Conservation (phyloP, 192 early-diverging fungal genomes). For the Coemansia sp. region DNA sequence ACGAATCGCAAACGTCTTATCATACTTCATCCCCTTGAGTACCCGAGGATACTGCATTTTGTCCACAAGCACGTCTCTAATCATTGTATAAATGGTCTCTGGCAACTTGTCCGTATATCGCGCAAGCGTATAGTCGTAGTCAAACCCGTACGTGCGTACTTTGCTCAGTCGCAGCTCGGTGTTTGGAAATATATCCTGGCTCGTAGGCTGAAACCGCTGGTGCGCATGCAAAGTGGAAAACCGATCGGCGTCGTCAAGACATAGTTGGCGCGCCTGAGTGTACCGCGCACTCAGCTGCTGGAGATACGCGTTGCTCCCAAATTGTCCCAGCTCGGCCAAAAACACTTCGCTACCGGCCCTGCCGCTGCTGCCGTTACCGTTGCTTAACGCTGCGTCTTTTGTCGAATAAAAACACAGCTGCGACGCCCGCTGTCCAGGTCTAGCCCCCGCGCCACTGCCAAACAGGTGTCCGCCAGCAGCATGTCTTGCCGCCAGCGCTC, state of each 20-base stretch:
- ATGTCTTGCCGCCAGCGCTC: not conserved
- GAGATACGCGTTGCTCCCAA: constrained; percentile 3
- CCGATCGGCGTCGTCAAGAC: constrained; percentile 26
- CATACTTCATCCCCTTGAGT: constrained; percentile 51
- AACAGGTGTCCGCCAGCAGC: not conserved
- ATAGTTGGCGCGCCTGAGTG: constrained; percentile 22
- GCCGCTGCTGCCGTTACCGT: not conserved
- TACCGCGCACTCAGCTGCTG: constrained; percentile 25
- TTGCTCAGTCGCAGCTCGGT: constrained; percentile 58
- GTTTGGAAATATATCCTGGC: constrained; percentile 57
- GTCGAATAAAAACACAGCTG: not conserved
- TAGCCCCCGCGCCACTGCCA: not conserved
- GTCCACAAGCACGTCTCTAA: constrained; percentile 58
- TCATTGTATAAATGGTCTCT: constrained; percentile 59
- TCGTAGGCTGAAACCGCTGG: constrained; percentile 25
- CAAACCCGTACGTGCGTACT: constrained; percentile 61
- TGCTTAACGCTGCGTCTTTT: not conserved
- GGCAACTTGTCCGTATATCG: constrained; percentile 60
- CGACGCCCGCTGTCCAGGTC: not conserved
- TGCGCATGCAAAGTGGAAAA: constrained; percentile 19
- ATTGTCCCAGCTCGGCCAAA: not conserved
- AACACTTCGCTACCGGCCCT: not conserved
- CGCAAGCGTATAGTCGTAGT: constrained; percentile 68
- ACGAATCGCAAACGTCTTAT: constrained; percentile 61
- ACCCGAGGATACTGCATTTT: constrained; percentile 57